Conservation (phyloP, 1,284 basidiomycete species). For the Athelia sp. region DNA sequence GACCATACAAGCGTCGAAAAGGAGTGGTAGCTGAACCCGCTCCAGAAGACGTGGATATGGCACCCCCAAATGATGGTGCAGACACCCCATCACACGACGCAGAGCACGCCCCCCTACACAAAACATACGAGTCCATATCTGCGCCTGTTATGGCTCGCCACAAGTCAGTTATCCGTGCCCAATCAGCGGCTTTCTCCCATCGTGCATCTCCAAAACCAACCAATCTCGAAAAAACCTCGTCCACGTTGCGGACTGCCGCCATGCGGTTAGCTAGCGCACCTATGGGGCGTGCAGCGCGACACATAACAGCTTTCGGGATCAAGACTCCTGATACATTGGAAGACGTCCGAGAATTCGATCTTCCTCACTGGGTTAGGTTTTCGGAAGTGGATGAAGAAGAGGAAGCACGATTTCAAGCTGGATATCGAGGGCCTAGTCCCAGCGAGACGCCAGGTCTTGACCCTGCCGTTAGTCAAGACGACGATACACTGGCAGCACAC, state of each 20-base stretch:
- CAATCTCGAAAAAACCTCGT: conserved; percentile 4
- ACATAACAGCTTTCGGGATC: conserved; percentile 51
- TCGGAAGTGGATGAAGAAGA: conserved; percentile 12
- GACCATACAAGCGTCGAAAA: no score
- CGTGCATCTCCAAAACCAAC: conserved; percentile 4
- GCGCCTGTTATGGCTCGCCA: no score
- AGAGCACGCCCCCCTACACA: no score
- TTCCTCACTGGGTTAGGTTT: conserved; percentile 37
- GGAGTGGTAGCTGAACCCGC: no score
- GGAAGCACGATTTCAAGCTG: not conserved
- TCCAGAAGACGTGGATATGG: no score
- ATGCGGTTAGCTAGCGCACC: conserved; percentile 39
- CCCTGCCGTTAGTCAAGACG: no score
- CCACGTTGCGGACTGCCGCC: conserved; percentile 41
- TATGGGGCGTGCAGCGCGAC: conserved; percentile 43
- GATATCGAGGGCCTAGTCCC: not conserved
- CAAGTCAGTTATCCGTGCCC: no score
- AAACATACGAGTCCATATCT: no score
- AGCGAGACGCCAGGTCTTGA: not conserved
- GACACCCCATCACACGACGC: no score
- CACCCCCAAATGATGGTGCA: no score
- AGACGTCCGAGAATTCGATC: conserved; percentile 40
- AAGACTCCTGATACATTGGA: conserved; percentile 43
- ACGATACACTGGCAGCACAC: no score
- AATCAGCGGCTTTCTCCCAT: no score